Base-by-base conservation (phyloP, 2,329 filamentous ascomycete species). In the Paecilomyces variotii region DNA sequence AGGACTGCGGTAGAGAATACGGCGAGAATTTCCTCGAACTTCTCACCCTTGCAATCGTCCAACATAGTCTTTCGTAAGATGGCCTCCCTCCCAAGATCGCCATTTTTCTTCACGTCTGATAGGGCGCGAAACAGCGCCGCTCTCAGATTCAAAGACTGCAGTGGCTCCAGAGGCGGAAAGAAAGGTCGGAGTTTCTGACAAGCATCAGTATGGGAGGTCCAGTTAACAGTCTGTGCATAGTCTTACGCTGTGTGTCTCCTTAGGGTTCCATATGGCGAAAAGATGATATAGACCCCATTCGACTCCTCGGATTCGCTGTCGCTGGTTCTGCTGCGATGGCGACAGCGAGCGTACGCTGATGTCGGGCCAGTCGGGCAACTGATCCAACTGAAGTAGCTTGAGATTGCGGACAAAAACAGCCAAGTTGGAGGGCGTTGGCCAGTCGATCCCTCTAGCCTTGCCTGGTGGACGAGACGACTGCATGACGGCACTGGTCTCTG, bases 201-300 rank as follows among this genome's bases (percentile, higher is more conserved):
- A 19, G 34, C 45, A 35, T 28, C 55, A 59, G n/a, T 27, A 10
- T 28, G 1, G 34, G 34, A 4, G 28, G 14, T 32, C 34, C 10
- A 27, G 51, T 14, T 25, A 32, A 14, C 45, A 28, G 32, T 24
- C 32, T 45, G 30, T n/a, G 54, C 19, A 12, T 39, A 50, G 14
- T 56, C 78, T 49, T 80, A 91, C 90, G 77, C 87, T 87, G 62
- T 84, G 82, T 19, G 91, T 84, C 66, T 90, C 88, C 10, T 87
- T 83, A 0, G 84, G 83, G 69, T 97, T 89, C 88, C 91, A 97
- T 2, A 95, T 77, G 39, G 83, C 80, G 72, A 96, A 96, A 12
- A 99, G 82, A 56, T 90, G 87, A 73, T 89, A 96, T n/a, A 97
- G 78, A 0, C 88, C 85, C 91, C 93, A 97, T 78, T 99, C 94